phyloP scores from a whole-genome alignment of 2,329 filamentous ascomycete genomes.

The Hypoxylon sp. region DNA sequence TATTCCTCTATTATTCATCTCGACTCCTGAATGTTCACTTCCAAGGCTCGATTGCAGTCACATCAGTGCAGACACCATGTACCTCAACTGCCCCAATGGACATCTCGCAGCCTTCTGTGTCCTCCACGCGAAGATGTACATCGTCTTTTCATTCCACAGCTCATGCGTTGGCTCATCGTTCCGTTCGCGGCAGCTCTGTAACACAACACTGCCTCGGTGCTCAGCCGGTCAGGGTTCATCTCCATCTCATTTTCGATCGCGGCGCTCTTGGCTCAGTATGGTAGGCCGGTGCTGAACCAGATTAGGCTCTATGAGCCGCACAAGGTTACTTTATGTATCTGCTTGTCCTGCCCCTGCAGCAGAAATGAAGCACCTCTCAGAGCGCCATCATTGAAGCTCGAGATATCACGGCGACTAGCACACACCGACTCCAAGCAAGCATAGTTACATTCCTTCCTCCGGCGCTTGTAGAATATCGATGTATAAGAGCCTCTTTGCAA shows the following conservation, averaged over 20 bases:
- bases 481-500: neutral
- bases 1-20: neutral
- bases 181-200: neutral
- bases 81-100: neutral
- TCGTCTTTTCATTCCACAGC: neutral
- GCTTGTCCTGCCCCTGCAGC: neutral
- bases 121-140: neutral
- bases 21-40: neutral
- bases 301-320: neutral
- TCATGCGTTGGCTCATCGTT: neutral
- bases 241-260: neutral
- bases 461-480: neutral
- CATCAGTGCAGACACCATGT: too few relatives aligned
- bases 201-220: neutral
- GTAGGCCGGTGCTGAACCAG: neutral
- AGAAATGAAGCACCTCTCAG: neutral
- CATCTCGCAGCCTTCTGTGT: neutral
- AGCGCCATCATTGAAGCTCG: neutral
- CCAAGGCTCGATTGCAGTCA: too few relatives aligned
- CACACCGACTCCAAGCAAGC: neutral
- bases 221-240: conserved; percentile 3
- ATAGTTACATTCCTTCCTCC: neutral
- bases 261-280: neutral
- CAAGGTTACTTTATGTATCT: neutral
- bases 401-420: neutral